A percentile compares a stretch with the other conserved stretches of the same genome.
Conservation (phyloP, 1,284 basidiomycete species). For the Apiotrichum siamense region DNA sequence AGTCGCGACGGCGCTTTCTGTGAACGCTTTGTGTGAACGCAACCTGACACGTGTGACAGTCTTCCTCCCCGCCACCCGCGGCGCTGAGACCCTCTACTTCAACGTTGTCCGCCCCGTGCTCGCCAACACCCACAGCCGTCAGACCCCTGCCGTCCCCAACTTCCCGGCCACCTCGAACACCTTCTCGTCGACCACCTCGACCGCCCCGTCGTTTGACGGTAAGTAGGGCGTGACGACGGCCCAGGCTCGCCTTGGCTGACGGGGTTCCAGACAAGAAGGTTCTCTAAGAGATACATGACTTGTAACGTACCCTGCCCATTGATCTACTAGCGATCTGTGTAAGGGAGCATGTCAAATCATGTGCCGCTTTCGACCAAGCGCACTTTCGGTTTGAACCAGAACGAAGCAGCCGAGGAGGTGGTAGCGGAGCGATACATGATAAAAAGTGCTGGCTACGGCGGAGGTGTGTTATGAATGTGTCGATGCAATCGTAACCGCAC, state of each 20-base stretch:
- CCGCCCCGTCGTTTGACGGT: constrained; percentile 42
- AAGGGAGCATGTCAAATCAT: neutral
- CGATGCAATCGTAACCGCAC: neutral
- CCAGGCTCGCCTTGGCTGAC: constrained; percentile 1
- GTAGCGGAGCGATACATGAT: too few species aligned
- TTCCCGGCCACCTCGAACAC: constrained; percentile 18
- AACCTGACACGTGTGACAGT: constrained; percentile 16
- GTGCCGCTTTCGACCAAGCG: neutral
- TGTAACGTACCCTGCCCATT: neutral
- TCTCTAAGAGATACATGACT: constrained; percentile 6
- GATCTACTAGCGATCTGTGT: constrained; percentile 1
- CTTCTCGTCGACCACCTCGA: constrained; percentile 5
- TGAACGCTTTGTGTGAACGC: neutral
- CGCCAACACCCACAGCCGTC: constrained; percentile 44
- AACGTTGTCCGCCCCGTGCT: constrained; percentile 64
- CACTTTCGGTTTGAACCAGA: neutral
- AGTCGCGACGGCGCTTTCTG: constrained; percentile 13
- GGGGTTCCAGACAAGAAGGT: constrained; percentile 10
- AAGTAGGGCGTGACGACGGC: constrained; percentile 13
- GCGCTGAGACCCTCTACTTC: constrained; percentile 65
- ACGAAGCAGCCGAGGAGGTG: too few species aligned
- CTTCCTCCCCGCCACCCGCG: constrained; percentile 52
- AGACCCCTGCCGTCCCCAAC: constrained; percentile 6
- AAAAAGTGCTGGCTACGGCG: neutral
- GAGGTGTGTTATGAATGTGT: neutral